Base-by-base conservation (phyloP, 2,329 filamentous ascomycete genomes). In the Elsinoe ampelina region DNA sequence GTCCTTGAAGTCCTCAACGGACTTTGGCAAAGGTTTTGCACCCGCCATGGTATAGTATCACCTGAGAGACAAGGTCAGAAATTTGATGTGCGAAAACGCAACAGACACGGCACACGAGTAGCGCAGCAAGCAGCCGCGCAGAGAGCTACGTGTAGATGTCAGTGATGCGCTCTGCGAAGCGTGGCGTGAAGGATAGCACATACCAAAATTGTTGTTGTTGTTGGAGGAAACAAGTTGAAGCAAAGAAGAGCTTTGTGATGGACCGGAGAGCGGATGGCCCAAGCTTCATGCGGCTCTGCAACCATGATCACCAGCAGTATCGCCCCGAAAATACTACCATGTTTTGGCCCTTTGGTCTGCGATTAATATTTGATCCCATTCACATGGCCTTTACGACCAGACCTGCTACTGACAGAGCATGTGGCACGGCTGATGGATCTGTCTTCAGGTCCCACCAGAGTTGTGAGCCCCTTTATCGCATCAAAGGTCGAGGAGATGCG, bases 1-100 rank as follows among this genome's bases (percentile, higher is more conserved):
- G 58, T 74, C 74, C 64, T 86, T 84, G 68, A 95, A 95, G 48
- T 86, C 80, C 57, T 80, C 77, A 12, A 80, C 77, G 58, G 88
- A 72, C 57, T 69, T 70, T 15, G 79, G 79, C 60, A 81, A 81
- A 55, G 65, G 2, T 39, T 19, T 55, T 20, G 12, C 20, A 11
- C 22, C 52, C 34, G 35, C 35, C 32, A 52, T 52, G n/a, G 17
- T 35, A 15, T 13, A 17, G 30, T 39, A 26, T 8, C n/a, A n/a
- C 35, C 48, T 36, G 48, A 26, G 17, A 7, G 12, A 34, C 32
- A 11, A 34, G 36, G n/a, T 34, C 35, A 20, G 47, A 36, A 20
- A 51, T 10, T 8, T 6, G 45, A 30, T 13, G 26, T 50, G 15
- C 26, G 41, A 17, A 13, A 13, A 45, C n/a, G 15, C 41, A 22